Conservation (phyloP, 2,329 filamentous ascomycete species). For the Colletotrichum costaricense region DNA sequence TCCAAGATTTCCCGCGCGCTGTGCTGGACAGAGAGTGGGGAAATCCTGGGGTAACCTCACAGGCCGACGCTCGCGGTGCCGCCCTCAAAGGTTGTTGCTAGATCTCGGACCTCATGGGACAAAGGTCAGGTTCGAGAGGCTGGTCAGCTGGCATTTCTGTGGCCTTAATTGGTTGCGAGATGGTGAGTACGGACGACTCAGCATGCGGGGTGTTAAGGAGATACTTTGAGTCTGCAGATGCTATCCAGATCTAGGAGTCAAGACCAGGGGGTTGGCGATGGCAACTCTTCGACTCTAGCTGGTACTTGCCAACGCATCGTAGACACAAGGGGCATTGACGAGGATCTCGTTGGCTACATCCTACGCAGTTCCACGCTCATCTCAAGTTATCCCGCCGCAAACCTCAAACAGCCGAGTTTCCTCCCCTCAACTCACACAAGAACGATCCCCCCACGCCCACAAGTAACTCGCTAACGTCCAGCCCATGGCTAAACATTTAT, state of each 20-base stretch:
- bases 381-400: too few species aligned
- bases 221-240: not conserved
- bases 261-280: not conserved
- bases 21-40: constrained; percentile 19
- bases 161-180: constrained; percentile 14
- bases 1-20: constrained; percentile 15
- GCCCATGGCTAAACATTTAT: constrained; percentile 16
- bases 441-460: not conserved
- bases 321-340: too few species aligned
- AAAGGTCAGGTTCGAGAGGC: not conserved
- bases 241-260: not conserved
- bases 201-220: constrained; percentile 25
- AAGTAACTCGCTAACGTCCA: constrained; percentile 10
- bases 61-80: constrained; percentile 2
- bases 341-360: too few species aligned
- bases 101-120: constrained; percentile 8
- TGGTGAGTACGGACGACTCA: not conserved
- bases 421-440: not conserved
- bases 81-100: constrained; percentile 10
- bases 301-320: not conserved
- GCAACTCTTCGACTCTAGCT: not conserved
- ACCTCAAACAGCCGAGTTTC: not conserved
- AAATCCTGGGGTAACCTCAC: constrained; percentile 34
- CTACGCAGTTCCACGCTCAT: too few species aligned
- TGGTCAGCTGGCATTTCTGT: constrained; percentile 27